Evolutionary conservation across 2,329 filamentous ascomycete genomes (phyloP).

Genomic region (Dendryphion nanum): DNA sequence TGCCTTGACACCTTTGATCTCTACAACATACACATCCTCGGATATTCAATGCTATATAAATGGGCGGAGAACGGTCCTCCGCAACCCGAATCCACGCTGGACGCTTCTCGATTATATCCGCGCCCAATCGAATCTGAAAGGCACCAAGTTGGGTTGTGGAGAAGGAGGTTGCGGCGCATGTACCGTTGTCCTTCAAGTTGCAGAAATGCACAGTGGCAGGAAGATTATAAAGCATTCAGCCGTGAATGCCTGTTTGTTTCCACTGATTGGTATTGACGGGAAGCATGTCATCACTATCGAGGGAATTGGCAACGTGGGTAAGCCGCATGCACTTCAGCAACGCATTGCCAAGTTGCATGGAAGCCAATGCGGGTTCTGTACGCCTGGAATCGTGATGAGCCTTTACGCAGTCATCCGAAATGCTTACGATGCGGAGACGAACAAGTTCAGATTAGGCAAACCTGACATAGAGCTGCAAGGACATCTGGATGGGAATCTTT

Average conservation of each 20-base stretch:
- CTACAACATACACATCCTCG: slow-evolving; percentile 73
- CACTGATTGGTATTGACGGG: slow-evolving; percentile 85
- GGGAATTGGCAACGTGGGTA: slow-evolving; percentile 82
- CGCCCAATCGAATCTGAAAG: slow-evolving; percentile 77
- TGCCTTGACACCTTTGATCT: slow-evolving; percentile 64
- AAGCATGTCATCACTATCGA: slow-evolving; percentile 98
- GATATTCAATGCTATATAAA: slow-evolving; percentile 83
- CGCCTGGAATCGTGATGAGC: slow-evolving; percentile 91
- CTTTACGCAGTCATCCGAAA: slow-evolving; percentile 89
- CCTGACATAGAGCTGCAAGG: slow-evolving; percentile 39
- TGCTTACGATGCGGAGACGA: slow-evolving; percentile 34
- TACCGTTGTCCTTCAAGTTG: slow-evolving; percentile 63
- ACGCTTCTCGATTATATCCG: slow-evolving; percentile 90
- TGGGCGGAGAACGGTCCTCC: slow-evolving; percentile 78
- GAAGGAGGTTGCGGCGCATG: slow-evolving; percentile 95
- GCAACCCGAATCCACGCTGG: slow-evolving; percentile 83
- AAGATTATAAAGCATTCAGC: slow-evolving; percentile 90
- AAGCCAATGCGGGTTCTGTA: slow-evolving; percentile 93
- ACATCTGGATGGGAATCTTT: slow-evolving; percentile 87
- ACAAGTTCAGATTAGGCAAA: slow-evolving; percentile 33
- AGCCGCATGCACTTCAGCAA: slow-evolving; percentile 85
- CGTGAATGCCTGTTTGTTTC: slow-evolving; percentile 91
- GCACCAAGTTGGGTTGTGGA: slow-evolving; percentile 92
- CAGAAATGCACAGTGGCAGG: slow-evolving; percentile 67
- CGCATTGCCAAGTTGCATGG: slow-evolving; percentile 86